Base-by-base conservation (phyloP, 352 stramenopile species). In the Globisporangium echinulatum region DNA sequence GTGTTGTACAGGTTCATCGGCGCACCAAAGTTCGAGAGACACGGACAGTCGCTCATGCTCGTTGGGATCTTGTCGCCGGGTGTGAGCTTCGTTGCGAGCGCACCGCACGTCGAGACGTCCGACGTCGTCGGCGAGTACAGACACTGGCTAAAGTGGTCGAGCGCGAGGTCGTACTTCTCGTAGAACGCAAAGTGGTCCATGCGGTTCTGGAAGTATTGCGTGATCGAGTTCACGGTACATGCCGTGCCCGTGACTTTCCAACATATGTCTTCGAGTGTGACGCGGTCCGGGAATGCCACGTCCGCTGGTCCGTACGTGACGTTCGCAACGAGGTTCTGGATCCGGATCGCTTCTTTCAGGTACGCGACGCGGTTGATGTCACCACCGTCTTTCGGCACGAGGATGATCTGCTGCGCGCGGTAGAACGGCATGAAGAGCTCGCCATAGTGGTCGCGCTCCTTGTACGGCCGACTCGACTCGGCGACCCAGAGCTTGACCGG, bases 1-100 rank as follows among this genome's bases (percentile, higher is more conserved):
- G 76, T 78, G 59, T 83, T 88, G 71, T 87, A 88, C 63, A 84
- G 42, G 53, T 88, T 85, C 79, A 87, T 88, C 1, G 79, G 79
- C 7, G 77, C 82, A 4, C 79, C 79, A 46, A 84, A 87, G 42
- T 71, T 59, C 10, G 76, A 81, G 36, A 87, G 59, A 54, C 79
- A 88, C 10, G 79, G 76, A 7, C 79, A 88, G 52, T 86, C 74
- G 50, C 67, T 81, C 79, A 93, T 90, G 11, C 56, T 75, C 7
- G 66, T 19, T 8, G 84, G 84, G 43, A 87, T 63, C 49, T 68
- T 70, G 1, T 67, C 66, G 2, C 59, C 62, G 40, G 76, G 69
- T 19, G 61, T 52, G 58, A 63, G 62, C 38, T 86, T 62, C 37
- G 68, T 71, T 40, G 62, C 60, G 70, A 74, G 47, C 1, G 69